Evolutionary conservation across 768 basidiomycete species (phyloP).

Genomic region (Psilocybe subaeruginosa): DNA sequence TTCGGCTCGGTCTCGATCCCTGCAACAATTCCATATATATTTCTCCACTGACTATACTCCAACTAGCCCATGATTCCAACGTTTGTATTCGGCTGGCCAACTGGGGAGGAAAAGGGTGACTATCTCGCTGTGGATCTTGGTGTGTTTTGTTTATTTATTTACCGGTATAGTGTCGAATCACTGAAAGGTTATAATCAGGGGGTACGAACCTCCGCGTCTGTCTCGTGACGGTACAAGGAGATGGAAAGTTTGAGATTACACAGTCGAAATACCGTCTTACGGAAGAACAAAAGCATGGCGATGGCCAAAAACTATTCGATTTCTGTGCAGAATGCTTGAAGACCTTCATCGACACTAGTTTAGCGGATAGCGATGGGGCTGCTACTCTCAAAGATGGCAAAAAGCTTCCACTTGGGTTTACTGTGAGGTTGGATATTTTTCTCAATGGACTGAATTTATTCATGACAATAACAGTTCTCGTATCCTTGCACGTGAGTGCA

Average conservation of each 20-base stretch:
- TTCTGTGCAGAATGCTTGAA: constrained; percentile 96
- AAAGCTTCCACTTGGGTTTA: constrained; percentile 87
- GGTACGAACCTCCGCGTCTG: constrained; percentile 99
- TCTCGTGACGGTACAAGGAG: constrained; percentile 88
- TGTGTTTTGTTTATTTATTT: constrained; percentile 34
- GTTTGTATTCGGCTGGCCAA: constrained; percentile 95
- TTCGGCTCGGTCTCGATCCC: no score
- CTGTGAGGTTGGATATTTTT: constrained; percentile 56
- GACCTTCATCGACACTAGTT: constrained; percentile 81
- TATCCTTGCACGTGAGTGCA: constrained; percentile 87
- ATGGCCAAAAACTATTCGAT: constrained; percentile 95
- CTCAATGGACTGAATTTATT: constrained; percentile 8
- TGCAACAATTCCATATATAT: background rate
- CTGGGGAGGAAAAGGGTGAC: constrained; percentile 86
- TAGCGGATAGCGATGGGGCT: constrained; percentile 51
- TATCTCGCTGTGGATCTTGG: constrained; percentile 91
- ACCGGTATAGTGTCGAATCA: background rate
- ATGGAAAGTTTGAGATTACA: constrained; percentile 96
- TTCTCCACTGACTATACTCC: background rate
- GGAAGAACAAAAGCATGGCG: constrained; percentile 97
- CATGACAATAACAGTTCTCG: constrained; percentile 64
- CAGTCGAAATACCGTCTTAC: constrained; percentile 97
- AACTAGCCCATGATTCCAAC: constrained; percentile 93
- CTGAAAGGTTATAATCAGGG: constrained; percentile 42
- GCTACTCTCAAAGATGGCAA: constrained; percentile 54